Evolutionary conservation across 1,284 basidiomycete species (phyloP).

Genomic region (Phenoliferia sp.): DNA sequence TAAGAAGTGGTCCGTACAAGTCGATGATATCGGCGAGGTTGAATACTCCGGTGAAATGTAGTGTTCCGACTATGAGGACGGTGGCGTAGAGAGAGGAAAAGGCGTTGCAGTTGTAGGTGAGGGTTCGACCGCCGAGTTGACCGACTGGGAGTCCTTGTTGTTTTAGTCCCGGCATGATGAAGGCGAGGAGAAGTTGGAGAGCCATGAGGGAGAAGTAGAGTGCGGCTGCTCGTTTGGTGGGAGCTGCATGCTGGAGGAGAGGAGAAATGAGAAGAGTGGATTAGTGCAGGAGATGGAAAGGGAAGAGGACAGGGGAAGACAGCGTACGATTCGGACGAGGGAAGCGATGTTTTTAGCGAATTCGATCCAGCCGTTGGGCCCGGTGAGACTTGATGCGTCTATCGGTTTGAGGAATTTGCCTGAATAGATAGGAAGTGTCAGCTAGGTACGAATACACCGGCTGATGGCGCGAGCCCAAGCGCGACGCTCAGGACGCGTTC

Average conservation of each 20-base stretch:
- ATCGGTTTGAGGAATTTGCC: slow-evolving; percentile 16
- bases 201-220: slow-evolving; percentile 85
- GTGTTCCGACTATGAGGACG: slow-evolving; percentile 64
- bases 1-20: slow-evolving; percentile 94
- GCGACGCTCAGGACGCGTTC: not conserved
- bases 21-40: slow-evolving; percentile 92
- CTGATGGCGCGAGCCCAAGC: not conserved
- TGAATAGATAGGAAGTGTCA: slow-evolving; percentile 1
- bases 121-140: slow-evolving; percentile 82
- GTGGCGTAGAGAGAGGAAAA: slow-evolving; percentile 82
- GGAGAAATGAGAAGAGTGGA: not conserved
- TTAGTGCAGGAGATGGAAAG: not conserved
- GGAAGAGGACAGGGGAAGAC: not conserved
- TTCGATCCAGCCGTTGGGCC: slow-evolving; percentile 25
- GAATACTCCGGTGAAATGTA: slow-evolving; percentile 81
- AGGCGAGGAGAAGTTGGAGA: slow-evolving; percentile 85
- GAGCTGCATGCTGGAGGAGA: slow-evolving; percentile 71
- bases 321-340: slow-evolving; percentile 27
- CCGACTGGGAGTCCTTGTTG: slow-evolving; percentile 93
- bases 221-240: slow-evolving; percentile 79
- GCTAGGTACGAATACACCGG: not conserved
- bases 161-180: slow-evolving; percentile 82
- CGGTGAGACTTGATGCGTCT: slow-evolving; percentile 8
- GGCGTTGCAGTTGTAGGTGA: slow-evolving; percentile 97
- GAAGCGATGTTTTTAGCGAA: slow-evolving; percentile 27